A percentile compares a stretch with the other conserved stretches of the same genome.
Conservation (phyloP, 257 asterid genomes). For the Leonotis leonurus region DNA sequence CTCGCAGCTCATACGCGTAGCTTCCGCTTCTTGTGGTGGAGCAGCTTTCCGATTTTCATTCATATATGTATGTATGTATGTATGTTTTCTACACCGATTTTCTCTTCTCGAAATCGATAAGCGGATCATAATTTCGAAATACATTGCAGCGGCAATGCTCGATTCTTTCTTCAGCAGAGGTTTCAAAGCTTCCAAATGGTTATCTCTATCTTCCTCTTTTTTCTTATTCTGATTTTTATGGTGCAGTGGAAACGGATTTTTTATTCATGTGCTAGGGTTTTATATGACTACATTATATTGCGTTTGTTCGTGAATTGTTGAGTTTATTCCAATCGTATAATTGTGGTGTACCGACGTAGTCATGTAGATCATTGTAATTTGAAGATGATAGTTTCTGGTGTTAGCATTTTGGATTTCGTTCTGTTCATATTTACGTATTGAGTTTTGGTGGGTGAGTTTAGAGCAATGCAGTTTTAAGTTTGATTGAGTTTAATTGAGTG, state of each 20-base stretch:
- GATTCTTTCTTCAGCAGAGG: conserved; percentile 61
- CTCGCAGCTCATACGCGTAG: conserved; percentile 31
- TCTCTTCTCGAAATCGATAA: not conserved
- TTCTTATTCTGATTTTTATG: not conserved
- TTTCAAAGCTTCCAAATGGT: conserved; percentile 76
- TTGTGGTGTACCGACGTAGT: not conserved
- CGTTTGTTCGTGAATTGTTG: not conserved
- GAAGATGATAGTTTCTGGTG: not conserved
- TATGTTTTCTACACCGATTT: not conserved
- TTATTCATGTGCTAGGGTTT: conserved; percentile 19
- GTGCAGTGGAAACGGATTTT: not conserved
- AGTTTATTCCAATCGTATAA: not conserved
- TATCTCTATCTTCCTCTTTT: not conserved
- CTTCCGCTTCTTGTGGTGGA: conserved; percentile 21
- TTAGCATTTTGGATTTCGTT: not conserved
- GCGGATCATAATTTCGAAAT: not conserved
- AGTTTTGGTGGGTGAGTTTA: not conserved
- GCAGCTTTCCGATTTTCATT: conserved; percentile 9
- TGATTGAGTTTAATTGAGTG: conserved; percentile 4
- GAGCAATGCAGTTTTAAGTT: conserved; percentile 12
- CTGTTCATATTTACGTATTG: not conserved
- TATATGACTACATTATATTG: not conserved
- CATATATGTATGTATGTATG: not conserved
- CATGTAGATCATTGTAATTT: not conserved
- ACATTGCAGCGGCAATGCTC: not conserved